Conservation (phyloP, 1,139 yeast species). For the Hansenula anomala region DNA sequence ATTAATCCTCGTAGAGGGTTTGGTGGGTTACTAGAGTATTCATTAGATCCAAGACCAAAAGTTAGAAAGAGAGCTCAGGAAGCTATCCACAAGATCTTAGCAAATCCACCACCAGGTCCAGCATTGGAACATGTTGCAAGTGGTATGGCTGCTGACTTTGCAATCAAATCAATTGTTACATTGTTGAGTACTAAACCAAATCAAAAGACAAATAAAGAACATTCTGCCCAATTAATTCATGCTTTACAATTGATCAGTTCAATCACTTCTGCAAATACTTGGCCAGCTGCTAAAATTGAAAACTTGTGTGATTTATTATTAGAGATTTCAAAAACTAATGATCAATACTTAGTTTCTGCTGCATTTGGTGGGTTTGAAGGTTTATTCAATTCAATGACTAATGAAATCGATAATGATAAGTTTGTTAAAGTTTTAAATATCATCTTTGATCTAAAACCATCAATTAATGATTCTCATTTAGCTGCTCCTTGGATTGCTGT, state of each 20-base stretch:
- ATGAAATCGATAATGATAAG: slow-evolving; percentile 57
- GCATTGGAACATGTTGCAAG: slow-evolving; percentile 75
- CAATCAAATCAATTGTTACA: slow-evolving; percentile 50
- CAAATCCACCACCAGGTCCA: slow-evolving; percentile 80
- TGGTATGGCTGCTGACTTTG: slow-evolving; percentile 60
- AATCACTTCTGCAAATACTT: slow-evolving; percentile 68
- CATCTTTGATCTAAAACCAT: slow-evolving; percentile 76
- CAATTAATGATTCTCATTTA: slow-evolving; percentile 74
- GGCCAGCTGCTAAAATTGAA: slow-evolving; percentile 74
- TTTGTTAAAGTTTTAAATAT: slow-evolving; percentile 62
- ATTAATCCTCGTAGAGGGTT: slow-evolving; percentile 81
- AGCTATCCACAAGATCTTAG: slow-evolving; percentile 59
- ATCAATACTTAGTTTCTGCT: slow-evolving; percentile 74
- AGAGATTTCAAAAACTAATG: slow-evolving; percentile 74
- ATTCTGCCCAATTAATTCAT: slow-evolving; percentile 63
- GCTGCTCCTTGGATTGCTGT: slow-evolving; percentile 96
- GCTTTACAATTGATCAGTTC: slow-evolving; percentile 67
- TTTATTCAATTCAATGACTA: slow-evolving; percentile 70
- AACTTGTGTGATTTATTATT: slow-evolving; percentile 71
- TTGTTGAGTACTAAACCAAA: slow-evolving; percentile 34
- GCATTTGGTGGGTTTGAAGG: slow-evolving; percentile 87
- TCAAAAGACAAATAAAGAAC: slow-evolving; percentile 41
- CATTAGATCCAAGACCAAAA: slow-evolving; percentile 89
- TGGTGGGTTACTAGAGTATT: slow-evolving; percentile 72
- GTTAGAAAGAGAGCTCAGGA: slow-evolving; percentile 95